A percentile compares a stretch with the other conserved stretches of the same genome.
Evolutionary conservation across 441 rosid genomes (phyloP).

Genomic region (Gossypium gossypioides): DNA sequence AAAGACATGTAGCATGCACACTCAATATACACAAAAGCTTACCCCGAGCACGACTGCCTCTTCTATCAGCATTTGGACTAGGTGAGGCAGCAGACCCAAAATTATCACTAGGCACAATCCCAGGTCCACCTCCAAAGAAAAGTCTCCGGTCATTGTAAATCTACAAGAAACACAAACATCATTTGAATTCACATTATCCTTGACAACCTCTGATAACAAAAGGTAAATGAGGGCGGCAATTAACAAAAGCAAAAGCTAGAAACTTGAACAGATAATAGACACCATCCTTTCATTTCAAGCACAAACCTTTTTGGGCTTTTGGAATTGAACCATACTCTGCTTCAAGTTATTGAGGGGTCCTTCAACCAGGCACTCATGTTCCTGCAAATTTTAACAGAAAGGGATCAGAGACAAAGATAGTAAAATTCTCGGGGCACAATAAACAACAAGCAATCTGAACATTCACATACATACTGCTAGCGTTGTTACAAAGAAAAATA

Average conservation of each 20-base stretch:
- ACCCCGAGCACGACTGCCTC: constrained; percentile 80
- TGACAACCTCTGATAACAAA: neutral
- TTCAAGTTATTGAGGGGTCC: constrained; percentile 95
- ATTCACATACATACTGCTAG: neutral
- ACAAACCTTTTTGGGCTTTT: constrained; percentile 57
- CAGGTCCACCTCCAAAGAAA: constrained; percentile 82
- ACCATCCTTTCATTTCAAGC: constrained; percentile 3
- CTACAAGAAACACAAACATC: constrained; percentile 28
- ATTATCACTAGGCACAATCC: constrained; percentile 63
- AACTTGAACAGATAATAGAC: neutral
- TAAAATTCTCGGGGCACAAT: neutral
- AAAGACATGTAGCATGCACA: neutral
- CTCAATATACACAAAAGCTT: constrained; percentile 15
- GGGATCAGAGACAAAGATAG: neutral
- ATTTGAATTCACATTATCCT: neutral
- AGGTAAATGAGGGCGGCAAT: neutral
- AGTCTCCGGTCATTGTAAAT: constrained; percentile 86
- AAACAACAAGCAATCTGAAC: neutral
- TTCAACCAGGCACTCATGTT: constrained; percentile 94
- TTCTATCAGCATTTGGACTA: constrained; percentile 59
- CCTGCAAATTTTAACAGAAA: constrained; percentile 30
- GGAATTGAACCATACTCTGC: constrained; percentile 98
- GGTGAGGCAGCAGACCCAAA: constrained; percentile 48
- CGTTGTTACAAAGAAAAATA: neutral
- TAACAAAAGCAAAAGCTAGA: neutral